Evolutionary conservation across 768 basidiomycete genomes (phyloP).

Genomic region (Amanita subjunquillea): DNA sequence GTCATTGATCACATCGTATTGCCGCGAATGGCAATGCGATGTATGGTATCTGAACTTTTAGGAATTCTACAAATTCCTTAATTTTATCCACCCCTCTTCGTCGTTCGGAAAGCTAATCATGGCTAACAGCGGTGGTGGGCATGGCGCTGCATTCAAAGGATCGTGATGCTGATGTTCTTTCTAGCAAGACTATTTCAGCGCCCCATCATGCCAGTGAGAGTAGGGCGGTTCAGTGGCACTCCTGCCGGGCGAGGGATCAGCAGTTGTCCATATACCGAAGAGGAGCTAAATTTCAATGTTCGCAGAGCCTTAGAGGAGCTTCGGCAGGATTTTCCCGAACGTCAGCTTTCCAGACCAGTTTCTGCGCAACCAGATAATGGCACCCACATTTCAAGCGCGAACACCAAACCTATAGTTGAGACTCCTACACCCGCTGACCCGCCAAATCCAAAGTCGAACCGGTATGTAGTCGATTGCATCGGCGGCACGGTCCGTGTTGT

Average conservation of each 20-base stretch:
- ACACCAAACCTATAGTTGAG: no score
- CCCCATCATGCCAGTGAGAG: background rate
- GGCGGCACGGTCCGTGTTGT: background rate
- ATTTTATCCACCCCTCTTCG: background rate
- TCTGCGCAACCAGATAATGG: background rate
- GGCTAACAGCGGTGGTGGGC: background rate
- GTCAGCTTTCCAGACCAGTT: background rate
- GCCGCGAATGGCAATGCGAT: background rate
- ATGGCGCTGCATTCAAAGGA: no score
- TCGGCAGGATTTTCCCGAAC: background rate
- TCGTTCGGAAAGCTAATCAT: background rate
- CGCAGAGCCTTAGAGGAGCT: constrained; percentile 3
- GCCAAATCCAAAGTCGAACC: background rate
- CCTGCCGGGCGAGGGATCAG: background rate
- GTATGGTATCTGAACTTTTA: background rate
- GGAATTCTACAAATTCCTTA: background rate
- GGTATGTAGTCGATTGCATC: constrained; percentile 1
- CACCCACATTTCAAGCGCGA: background rate
- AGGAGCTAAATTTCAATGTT: constrained; percentile 3
- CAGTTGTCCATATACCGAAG: constrained; percentile 1
- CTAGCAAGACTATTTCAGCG: background rate
- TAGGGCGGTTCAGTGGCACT: background rate
- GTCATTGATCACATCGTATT: background rate
- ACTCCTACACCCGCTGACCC: background rate
- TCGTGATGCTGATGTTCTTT: background rate